These are phyloP conservation scores for Talaromyces funiculosus DNA, from an alignment of 2,329 filamentous ascomycete genomes.

Conservation along the genomic window DNA sequence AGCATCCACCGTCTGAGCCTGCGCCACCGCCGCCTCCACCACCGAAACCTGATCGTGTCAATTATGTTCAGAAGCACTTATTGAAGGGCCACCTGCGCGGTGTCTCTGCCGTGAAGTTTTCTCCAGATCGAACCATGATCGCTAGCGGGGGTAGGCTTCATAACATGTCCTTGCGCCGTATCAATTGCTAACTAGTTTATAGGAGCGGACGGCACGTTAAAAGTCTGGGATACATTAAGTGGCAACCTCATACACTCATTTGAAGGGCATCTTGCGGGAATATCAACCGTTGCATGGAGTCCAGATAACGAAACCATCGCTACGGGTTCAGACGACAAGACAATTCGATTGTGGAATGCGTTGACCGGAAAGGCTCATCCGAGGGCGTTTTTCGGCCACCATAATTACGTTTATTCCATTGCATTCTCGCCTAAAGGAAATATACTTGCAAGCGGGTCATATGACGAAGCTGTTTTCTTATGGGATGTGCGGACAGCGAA, in stretches of 20 bases:
- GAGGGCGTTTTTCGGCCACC: conserved; percentile 70
- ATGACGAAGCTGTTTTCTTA: conserved; percentile 93
- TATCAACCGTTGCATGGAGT: conserved; percentile 90
- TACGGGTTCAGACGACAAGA: conserved; percentile 92
- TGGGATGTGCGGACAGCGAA: conserved; percentile 90
- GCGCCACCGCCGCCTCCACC: conserved; percentile 38
- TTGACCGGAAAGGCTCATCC: conserved; percentile 55
- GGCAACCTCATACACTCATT: conserved; percentile 80
- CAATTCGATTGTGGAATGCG: conserved; percentile 84
- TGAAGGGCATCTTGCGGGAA: conserved; percentile 85
- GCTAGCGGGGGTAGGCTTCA: conserved; percentile 64
- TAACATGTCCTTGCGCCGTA: background rate
- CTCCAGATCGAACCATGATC: conserved; percentile 82
- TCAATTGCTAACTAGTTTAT: conserved; percentile 13
- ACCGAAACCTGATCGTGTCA: conserved; percentile 52
- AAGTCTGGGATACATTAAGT: conserved; percentile 78
- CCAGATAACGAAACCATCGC: conserved; percentile 83
- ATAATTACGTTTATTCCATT: conserved; percentile 92
- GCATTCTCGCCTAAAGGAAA: conserved; percentile 98
- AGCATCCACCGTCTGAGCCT: conserved; percentile 34
- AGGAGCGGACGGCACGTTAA: conserved; percentile 81
- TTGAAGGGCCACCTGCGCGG: conserved; percentile 73
- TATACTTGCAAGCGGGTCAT: conserved; percentile 89
- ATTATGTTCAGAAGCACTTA: conserved; percentile 65
- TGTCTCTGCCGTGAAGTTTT: conserved; percentile 82